Evolutionary conservation across 371 early-diverging fungal species (phyloP).

Genomic region (Haplosporangium sp.): DNA sequence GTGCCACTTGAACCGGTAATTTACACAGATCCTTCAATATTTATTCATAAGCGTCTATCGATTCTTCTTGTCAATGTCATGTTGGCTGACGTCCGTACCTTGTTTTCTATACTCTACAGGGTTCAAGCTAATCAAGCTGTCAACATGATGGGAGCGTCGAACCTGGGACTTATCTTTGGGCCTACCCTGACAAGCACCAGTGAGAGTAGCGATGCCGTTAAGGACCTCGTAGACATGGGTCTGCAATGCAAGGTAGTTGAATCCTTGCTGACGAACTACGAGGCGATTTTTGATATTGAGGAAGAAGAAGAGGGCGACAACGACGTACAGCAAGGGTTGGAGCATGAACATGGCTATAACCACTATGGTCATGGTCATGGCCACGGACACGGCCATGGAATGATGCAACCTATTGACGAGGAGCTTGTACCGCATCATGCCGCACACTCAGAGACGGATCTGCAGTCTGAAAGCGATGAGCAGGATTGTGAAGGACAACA

Average conservation of each 20-base stretch:
- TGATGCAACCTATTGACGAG: constrained; percentile 2
- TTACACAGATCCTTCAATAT: no score
- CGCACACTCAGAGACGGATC: background rate
- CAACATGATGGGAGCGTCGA: constrained; percentile 89
- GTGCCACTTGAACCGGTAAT: constrained; percentile 77
- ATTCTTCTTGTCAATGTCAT: no score
- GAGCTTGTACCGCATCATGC: background rate
- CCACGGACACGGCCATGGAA: background rate
- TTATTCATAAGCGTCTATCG: no score
- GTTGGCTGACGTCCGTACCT: background rate
- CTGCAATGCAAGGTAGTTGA: constrained; percentile 70
- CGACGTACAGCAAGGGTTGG: background rate
- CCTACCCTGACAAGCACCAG: constrained; percentile 83
- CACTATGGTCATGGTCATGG: background rate
- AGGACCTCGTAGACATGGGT: constrained; percentile 63
- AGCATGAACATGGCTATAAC: background rate
- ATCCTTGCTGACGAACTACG: constrained; percentile 68
- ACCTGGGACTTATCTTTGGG: constrained; percentile 91
- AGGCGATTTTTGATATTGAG: constrained; percentile 71
- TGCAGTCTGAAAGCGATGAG: background rate
- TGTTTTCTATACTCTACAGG: constrained; percentile 48
- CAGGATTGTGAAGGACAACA: background rate
- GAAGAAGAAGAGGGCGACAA: constrained; percentile 42
- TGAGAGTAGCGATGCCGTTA: constrained; percentile 37
- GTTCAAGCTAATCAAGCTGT: constrained; percentile 78